Conservation (phyloP, 768 basidiomycete species). For the Collybia sordida region DNA sequence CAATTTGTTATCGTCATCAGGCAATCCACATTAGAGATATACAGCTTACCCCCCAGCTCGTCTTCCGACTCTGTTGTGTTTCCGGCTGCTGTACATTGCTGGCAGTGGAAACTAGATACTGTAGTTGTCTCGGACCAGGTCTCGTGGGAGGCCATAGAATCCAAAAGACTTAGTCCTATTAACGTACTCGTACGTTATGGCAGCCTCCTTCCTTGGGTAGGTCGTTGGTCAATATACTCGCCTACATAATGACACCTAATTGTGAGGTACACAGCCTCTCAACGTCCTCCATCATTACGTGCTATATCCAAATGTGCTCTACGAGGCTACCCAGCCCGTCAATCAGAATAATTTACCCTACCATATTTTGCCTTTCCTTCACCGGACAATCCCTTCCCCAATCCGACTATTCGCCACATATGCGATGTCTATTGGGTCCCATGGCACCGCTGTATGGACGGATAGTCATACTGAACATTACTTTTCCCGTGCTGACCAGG, state of each 20-base stretch:
- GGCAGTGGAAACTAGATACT: constrained; percentile 60
- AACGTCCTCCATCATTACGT: constrained; percentile 67
- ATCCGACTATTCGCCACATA: constrained; percentile 56
- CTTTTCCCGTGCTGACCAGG: constrained; percentile 40
- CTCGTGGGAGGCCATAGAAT: constrained; percentile 14
- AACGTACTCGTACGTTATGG: constrained; percentile 60
- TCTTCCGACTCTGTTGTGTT: constrained; percentile 26
- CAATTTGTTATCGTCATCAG: constrained; percentile 48
- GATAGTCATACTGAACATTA: constrained; percentile 61
- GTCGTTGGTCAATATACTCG: constrained; percentile 4
- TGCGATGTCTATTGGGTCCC: constrained; percentile 51
- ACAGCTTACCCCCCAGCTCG: constrained; percentile 29
- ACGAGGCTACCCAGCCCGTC: constrained; percentile 21
- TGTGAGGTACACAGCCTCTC: constrained; percentile 40
- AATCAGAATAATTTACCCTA: constrained; percentile 45
- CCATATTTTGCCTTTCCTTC: constrained; percentile 29
- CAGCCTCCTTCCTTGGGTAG: constrained; percentile 57
- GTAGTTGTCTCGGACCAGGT: constrained; percentile 38
- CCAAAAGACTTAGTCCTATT: constrained; percentile 28
- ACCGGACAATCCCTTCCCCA: constrained; percentile 50
- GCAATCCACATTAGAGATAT: constrained; percentile 39
- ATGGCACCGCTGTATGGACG: constrained; percentile 67
- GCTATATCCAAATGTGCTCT: constrained; percentile 44
- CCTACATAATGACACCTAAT: no score
- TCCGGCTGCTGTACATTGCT: constrained; percentile 46